These are phyloP conservation scores for Penicillium sumatraense DNA, from an alignment of 2,329 filamentous ascomycete species.

Conservation along the genomic window DNA sequence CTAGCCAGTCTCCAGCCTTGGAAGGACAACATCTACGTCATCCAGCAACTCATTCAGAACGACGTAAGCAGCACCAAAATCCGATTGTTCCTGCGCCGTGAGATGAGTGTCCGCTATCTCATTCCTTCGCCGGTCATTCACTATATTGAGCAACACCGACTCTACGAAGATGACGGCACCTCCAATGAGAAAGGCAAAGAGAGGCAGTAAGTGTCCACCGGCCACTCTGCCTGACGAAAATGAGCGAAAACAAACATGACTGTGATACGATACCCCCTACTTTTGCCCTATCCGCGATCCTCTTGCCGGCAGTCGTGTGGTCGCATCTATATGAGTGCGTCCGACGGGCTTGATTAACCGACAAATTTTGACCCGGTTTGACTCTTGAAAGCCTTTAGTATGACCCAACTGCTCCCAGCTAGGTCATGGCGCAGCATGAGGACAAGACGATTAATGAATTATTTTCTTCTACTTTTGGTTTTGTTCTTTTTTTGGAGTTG, in stretches of 20 bases:
- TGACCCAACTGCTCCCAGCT: background rate
- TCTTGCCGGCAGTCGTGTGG: conserved; percentile 4
- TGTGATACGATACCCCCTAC: conserved; percentile 27
- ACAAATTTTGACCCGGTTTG: background rate
- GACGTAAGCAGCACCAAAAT: conserved; percentile 84
- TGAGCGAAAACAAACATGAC: conserved; percentile 20
- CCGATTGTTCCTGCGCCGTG: conserved; percentile 74
- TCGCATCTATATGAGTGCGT: background rate
- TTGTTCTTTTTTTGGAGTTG: background rate
- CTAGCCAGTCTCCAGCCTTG: conserved; percentile 79
- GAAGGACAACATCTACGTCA: conserved; percentile 85
- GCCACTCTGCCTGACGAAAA: conserved; percentile 14
- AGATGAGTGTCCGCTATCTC: conserved; percentile 80
- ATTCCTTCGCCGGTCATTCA: conserved; percentile 75
- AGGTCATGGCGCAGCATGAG: conserved; percentile 9
- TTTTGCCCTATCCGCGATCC: conserved; percentile 3
- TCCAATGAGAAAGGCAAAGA: conserved; percentile 42
- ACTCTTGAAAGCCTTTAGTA: conserved; percentile 1
- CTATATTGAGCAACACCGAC: conserved; percentile 70
- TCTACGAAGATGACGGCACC: conserved; percentile 62
- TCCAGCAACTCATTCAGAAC: conserved; percentile 85
- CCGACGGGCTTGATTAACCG: background rate
- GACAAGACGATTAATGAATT: conserved; percentile 20
- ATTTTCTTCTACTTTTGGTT: conserved; percentile 3
- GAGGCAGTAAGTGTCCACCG: conserved; percentile 18